Base-by-base conservation (phyloP, 192 early-diverging fungal genomes). In the Nowakowskiella sp. region DNA sequence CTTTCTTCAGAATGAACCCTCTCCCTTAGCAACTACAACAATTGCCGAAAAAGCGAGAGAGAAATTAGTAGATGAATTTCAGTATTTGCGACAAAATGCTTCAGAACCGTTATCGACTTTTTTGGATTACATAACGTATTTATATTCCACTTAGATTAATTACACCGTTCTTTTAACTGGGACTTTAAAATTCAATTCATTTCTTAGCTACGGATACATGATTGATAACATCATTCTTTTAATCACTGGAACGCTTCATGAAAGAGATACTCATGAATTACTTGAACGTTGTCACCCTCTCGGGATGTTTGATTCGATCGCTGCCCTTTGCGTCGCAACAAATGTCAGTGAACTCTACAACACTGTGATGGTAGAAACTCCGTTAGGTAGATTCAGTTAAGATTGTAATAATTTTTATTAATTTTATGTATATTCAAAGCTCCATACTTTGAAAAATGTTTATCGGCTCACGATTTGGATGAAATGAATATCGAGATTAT, bases 401-500 rank as follows among this genome's bases (percentile, higher is more conserved):
- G 10, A 13, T 21, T 25, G 19, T 24, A 47, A 53, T 30, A n/a
- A 16, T 22, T 64, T n/a, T n/a, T n/a, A n/a, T n/a, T n/a, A 64
- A 16, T 58, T 6, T 42, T 36, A 34, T 8, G 24, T 62, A n/a
- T 61, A 67, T 4, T 9, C 22, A 30, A 49, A 85, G 96, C 94
- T 0, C 88, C 91, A 46, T 99, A 99, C 63, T 99, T 99, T 68
- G 84, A 87, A 57, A 90, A 99, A 64, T 97, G 92, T 53, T 70
- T 99, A 24, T 90, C 87, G 9, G 94, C 93, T 31, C 87, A 95
- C 58, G 96, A 99, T 66, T 70, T 99, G 53, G 92, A 99, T 64
- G 96, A 99, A 73, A 80, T 99, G 66, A 97, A 99, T 71, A 99
- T 99, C 76, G 96, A 99, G 64, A 97, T 99, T 50, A 99, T 99